Conservation (phyloP, 2,329 filamentous ascomycete species). For the Sporothrix brasiliensis region DNA sequence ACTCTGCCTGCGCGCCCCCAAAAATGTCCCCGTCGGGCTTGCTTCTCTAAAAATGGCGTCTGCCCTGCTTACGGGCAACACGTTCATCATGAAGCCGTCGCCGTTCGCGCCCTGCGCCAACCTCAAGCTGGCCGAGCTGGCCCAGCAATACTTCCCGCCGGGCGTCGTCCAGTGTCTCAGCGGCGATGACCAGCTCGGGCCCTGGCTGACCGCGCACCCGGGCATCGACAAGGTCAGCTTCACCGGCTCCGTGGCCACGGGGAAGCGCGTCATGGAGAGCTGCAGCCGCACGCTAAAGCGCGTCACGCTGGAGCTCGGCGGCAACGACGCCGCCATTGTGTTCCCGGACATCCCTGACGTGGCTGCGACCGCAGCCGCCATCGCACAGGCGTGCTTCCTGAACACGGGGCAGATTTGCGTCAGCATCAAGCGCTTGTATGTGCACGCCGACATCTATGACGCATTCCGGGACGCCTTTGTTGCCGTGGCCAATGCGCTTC, state of each 20-base stretch:
- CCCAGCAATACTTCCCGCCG: constrained; percentile 59
- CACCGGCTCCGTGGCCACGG: constrained; percentile 63
- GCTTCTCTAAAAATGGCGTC: constrained; percentile 58
- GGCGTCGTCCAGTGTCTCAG: constrained; percentile 65
- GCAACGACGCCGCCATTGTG: constrained; percentile 46
- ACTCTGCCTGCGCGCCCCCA: background rate
- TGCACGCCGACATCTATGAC: constrained; percentile 55
- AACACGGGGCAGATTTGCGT: constrained; percentile 50
- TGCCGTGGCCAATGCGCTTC: constrained; percentile 47
- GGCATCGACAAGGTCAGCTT: constrained; percentile 65
- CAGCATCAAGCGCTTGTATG: constrained; percentile 55
- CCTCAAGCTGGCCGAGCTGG: constrained; percentile 64
- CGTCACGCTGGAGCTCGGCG: constrained; percentile 61
- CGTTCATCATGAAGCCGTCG: constrained; percentile 57
- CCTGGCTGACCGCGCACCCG: constrained; percentile 61
- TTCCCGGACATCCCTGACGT: constrained; percentile 50
- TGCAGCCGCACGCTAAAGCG: constrained; percentile 61
- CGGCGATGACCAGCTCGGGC: constrained; percentile 63
- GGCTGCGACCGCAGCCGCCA: constrained; percentile 43
- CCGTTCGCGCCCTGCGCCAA: constrained; percentile 61
- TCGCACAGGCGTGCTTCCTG: constrained; percentile 14
- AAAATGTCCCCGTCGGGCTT: background rate
- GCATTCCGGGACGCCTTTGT: constrained; percentile 52
- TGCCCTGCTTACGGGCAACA: constrained; percentile 59
- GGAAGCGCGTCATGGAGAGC: constrained; percentile 63